A percentile compares a stretch with the other conserved stretches of the same genome.
phyloP scores from a whole-genome alignment of 2,329 filamentous ascomycete genomes.

The Colletotrichum sp. region DNA sequence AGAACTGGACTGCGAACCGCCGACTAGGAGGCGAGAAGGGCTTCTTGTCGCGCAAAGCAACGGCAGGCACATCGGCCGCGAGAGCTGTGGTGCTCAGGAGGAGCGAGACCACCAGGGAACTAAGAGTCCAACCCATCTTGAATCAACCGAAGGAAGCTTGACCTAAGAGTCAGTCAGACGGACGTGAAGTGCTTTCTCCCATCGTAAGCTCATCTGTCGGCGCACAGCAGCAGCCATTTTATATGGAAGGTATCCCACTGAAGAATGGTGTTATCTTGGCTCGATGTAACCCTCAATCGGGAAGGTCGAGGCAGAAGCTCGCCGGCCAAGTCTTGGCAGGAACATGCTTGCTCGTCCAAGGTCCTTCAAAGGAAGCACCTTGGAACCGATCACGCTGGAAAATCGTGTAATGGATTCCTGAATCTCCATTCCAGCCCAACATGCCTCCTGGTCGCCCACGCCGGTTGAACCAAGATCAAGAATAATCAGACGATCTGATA shows the following conservation, averaged over 20 bases:
- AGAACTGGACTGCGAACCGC: neutral
- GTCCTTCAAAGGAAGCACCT: neutral
- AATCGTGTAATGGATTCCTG: neutral
- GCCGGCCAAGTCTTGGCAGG: neutral
- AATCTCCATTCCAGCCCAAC: neutral
- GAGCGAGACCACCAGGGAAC: neutral
- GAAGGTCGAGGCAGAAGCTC: neutral
- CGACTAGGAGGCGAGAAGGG: neutral
- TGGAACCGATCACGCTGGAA: neutral
- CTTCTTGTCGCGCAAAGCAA: neutral
- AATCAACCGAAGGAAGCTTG: neutral
- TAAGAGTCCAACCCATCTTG: neutral
- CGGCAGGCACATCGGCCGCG: neutral
- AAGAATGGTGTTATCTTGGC: neutral
- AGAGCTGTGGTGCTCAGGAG: neutral
- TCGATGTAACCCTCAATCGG: neutral
- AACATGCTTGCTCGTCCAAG: neutral
- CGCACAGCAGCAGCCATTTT: neutral
- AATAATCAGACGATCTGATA: constrained; percentile 1
- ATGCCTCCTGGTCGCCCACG: neutral
- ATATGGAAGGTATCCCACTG: neutral
- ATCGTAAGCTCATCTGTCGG: neutral
- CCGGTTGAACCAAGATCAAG: neutral
- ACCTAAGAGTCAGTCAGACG: neutral
- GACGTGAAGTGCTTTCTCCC: neutral